Conservation (phyloP, 176 grass and related monocot genomes). For the Tillandsia leiboldiana region DNA sequence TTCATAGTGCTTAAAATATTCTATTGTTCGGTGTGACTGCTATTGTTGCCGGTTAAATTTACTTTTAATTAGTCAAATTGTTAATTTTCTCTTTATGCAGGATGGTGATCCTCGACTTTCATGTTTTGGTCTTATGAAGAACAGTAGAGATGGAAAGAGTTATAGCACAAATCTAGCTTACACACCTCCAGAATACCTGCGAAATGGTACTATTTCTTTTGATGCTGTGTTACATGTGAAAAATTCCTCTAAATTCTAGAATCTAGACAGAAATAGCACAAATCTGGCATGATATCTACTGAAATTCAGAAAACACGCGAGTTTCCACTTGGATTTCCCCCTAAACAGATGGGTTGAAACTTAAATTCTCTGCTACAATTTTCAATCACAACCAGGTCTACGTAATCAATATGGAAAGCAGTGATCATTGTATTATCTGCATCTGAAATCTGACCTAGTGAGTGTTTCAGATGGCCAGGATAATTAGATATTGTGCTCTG, state of each 20-base stretch:
- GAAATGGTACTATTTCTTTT: constrained; percentile 62
- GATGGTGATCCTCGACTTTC: constrained; percentile 87
- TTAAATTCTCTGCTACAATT: too few species aligned
- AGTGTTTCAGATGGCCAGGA: too few species aligned
- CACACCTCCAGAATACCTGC: constrained; percentile 93
- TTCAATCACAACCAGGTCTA: too few species aligned
- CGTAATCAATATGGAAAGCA: too few species aligned
- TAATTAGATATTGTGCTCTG: too few species aligned
- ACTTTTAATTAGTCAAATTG: neutral
- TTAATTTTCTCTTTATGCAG: constrained; percentile 32
- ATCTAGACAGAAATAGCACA: too few species aligned
- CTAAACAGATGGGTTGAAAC: too few species aligned
- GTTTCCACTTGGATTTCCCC: too few species aligned
- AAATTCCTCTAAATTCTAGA: neutral
- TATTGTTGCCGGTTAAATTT: neutral
- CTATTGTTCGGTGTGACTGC: neutral
- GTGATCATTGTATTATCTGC: too few species aligned
- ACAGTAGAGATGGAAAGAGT: constrained; percentile 96
- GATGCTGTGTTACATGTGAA: neutral
- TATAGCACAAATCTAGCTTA: constrained; percentile 99
- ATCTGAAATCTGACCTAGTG: neutral
- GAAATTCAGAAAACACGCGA: too few species aligned
- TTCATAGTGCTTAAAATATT: too few species aligned
- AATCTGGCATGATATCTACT: too few species aligned
- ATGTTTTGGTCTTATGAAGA: constrained; percentile 97